These are phyloP conservation scores for Syzygium oleosum DNA, from an alignment of 345 rosid species.

Conservation along the genomic window DNA sequence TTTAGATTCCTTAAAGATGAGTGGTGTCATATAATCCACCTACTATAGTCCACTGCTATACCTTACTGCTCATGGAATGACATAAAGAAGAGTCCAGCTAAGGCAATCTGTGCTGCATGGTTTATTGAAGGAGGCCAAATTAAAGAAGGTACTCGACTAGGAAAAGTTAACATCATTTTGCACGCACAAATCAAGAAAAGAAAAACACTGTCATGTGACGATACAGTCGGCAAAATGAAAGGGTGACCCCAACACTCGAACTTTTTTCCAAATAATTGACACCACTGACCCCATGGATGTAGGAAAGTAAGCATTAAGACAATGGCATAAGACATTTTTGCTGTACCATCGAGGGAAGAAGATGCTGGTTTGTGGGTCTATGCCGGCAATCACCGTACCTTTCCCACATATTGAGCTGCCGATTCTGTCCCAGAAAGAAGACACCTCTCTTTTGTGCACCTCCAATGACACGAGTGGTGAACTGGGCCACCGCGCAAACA, in stretches of 20 bases:
- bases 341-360: slow-evolving; percentile 7
- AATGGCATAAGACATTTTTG: slow-evolving; percentile 14
- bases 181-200: neutral
- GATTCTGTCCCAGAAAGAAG: slow-evolving; percentile 18
- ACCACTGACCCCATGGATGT: slow-evolving; percentile 31
- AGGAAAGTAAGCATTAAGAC: slow-evolving; percentile 22
- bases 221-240: neutral
- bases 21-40: slow-evolving; percentile 14
- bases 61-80: slow-evolving; percentile 22
- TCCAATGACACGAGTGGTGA: slow-evolving; percentile 3
- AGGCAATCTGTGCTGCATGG: neutral
- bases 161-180: neutral
- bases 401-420: slow-evolving; percentile 14
- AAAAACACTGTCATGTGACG: neutral
- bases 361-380: slow-evolving; percentile 24
- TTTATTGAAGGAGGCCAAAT: neutral
- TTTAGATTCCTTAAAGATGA: slow-evolving; percentile 22
- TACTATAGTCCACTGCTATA: slow-evolving; percentile 6
- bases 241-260: neutral
- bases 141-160: neutral
- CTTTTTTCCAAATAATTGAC: slow-evolving; percentile 2
- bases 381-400: slow-evolving; percentile 10
- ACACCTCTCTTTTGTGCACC: neutral
- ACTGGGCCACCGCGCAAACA: neutral
- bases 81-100: slow-evolving; percentile 12